phyloP scores from a whole-genome alignment of 1,284 basidiomycete species.

The Gymnopus androsaceus region DNA sequence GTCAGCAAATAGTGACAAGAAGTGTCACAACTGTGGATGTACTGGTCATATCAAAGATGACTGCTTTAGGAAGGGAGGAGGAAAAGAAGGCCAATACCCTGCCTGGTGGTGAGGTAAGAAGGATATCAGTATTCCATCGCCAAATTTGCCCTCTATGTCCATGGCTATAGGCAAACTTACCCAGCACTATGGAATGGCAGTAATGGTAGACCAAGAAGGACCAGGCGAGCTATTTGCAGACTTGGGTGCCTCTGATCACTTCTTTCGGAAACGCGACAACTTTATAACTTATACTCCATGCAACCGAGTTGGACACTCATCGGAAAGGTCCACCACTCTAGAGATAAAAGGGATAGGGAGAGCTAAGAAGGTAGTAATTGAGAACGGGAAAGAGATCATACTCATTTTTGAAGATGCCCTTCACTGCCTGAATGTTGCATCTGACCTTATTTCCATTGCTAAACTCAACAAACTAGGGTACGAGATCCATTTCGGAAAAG shows the following conservation, averaged over 20 bases:
- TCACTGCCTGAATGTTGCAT: not conserved
- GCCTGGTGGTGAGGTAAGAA: slow-evolving; percentile 11
- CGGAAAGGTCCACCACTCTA: not conserved
- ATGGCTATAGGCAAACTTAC: not conserved
- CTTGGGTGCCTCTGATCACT: slow-evolving; percentile 11
- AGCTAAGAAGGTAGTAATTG: slow-evolving; percentile 1
- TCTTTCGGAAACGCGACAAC: not conserved
- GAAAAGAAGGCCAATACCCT: slow-evolving; percentile 15
- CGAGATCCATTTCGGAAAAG: not conserved
- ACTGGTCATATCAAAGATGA: slow-evolving; percentile 2
- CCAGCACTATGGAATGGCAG: not conserved
- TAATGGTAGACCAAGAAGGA: not conserved
- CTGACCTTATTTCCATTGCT: slow-evolving; percentile 3
- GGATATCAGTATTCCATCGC: not conserved
- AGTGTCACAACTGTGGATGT: not conserved
- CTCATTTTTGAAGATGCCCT: slow-evolving; percentile 4
- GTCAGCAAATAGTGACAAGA: not conserved
- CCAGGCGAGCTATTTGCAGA: not conserved
- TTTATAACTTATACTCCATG: slow-evolving; percentile 2
- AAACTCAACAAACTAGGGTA: not conserved
- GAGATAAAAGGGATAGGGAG: slow-evolving; percentile 3
- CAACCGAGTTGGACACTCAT: not conserved
- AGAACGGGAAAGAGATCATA: not conserved
- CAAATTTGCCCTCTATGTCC: not conserved
- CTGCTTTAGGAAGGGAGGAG: slow-evolving; percentile 12